Percentiles rank a stretch among this genome's conserved stretches.
phyloP scores from a whole-genome alignment of 2,329 filamentous ascomycete species.

The Hypomyces rosellus region DNA sequence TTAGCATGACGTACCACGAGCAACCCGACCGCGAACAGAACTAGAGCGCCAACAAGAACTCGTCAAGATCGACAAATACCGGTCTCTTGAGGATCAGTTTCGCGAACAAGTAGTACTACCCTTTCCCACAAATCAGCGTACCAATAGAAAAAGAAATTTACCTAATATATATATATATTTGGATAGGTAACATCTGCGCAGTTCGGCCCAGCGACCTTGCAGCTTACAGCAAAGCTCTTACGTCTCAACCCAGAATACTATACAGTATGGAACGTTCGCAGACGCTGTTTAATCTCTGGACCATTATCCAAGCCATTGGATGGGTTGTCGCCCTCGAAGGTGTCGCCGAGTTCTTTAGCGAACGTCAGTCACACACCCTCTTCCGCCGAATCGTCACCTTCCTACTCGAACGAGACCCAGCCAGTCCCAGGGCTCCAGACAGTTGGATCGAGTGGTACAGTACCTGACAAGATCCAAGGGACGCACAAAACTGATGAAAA shows the following conservation, averaged over 20 bases:
- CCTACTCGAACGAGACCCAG: conserved; percentile 47
- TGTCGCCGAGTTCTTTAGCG: conserved; percentile 47
- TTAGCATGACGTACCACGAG: conserved; percentile 79
- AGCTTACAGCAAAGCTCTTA: conserved; percentile 66
- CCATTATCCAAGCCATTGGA: conserved; percentile 48
- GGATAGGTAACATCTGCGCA: conserved; percentile 34
- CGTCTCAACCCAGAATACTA: conserved; percentile 82
- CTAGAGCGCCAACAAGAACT: conserved; percentile 66
- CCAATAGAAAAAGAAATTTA: too few species aligned
- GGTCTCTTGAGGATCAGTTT: conserved; percentile 61
- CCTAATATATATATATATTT: conserved; percentile 13
- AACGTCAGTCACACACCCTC: conserved; percentile 54
- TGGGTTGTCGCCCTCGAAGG: conserved; percentile 49
- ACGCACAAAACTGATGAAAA: not conserved
- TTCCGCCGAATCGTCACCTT: conserved; percentile 53
- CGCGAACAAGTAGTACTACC: conserved; percentile 50
- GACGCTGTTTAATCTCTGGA: conserved; percentile 58
- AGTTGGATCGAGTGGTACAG: conserved; percentile 51
- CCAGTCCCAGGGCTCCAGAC: conserved; percentile 27
- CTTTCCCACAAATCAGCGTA: too few species aligned
- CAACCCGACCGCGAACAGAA: conserved; percentile 55
- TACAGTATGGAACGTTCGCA: conserved; percentile 84
- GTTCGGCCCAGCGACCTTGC: conserved; percentile 52
- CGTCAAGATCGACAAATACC: conserved; percentile 71
- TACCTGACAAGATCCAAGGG: conserved; percentile 25